Percentiles rank a stretch among this genome's conserved stretches.
These are phyloP conservation scores for Yamadazyma paraphyllophila DNA, from an alignment of 805 yeast species.

Conservation along the genomic window DNA sequence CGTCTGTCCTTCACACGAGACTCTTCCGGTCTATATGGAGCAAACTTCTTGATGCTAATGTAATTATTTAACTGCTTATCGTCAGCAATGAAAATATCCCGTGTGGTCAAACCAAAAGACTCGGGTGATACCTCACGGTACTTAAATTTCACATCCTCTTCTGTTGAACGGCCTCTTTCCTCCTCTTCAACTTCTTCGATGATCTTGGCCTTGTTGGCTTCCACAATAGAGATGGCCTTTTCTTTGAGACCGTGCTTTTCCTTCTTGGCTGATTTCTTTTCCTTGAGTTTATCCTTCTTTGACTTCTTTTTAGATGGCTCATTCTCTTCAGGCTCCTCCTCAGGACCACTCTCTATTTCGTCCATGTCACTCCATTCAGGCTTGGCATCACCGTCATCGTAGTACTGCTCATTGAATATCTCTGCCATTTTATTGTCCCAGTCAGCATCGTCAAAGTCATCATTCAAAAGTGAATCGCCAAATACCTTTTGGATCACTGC, in stretches of 20 bases:
- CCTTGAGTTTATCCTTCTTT: conserved; percentile 55
- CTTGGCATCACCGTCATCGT: conserved; percentile 46
- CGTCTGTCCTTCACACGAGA: conserved; percentile 73
- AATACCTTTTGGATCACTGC: conserved; percentile 61
- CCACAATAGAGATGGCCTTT: conserved; percentile 76
- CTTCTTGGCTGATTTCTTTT: conserved; percentile 57
- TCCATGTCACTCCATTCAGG: conserved; percentile 37
- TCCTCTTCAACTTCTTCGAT: conserved; percentile 68
- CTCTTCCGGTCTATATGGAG: conserved; percentile 84
- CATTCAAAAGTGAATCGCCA: conserved; percentile 74
- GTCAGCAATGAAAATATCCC: conserved; percentile 88
- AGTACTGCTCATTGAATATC: conserved; percentile 82
- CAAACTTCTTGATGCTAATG: conserved; percentile 87
- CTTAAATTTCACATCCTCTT: conserved; percentile 56
- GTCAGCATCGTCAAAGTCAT: conserved; percentile 84
- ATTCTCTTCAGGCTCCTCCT: conserved; percentile 14
- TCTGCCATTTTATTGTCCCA: conserved; percentile 89
- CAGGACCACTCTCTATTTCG: conserved; percentile 17
- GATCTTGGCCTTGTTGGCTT: conserved; percentile 62
- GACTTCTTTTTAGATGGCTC: conserved; percentile 35
- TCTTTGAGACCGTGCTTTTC: conserved; percentile 60
- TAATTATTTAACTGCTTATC: conserved; percentile 81
- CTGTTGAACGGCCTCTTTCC: conserved; percentile 51
- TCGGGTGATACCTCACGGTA: conserved; percentile 97
- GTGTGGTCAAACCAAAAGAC: conserved; percentile 75